Evolutionary conservation across 768 basidiomycete genomes (phyloP).

Genomic region (Hydnum rufescens): DNA sequence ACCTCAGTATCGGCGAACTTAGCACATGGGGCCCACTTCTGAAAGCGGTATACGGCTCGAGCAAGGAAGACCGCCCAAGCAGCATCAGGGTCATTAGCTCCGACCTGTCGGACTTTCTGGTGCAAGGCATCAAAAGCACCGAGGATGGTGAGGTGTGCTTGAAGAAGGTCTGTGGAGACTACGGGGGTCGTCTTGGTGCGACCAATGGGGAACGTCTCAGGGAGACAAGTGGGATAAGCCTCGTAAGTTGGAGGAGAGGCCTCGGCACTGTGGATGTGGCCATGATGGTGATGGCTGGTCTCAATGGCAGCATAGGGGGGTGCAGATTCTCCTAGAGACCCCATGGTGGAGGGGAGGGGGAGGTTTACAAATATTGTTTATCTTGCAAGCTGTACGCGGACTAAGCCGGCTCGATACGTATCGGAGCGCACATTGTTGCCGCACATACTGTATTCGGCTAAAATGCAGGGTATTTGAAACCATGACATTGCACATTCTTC

Average conservation of each 20-base stretch:
- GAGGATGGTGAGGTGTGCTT: slow-evolving; percentile 12
- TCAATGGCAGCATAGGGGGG: background rate
- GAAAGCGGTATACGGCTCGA: slow-evolving; percentile 10
- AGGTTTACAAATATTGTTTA: too few relatives aligned
- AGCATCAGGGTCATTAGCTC: slow-evolving; percentile 5
- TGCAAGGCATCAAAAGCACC: slow-evolving; percentile 10
- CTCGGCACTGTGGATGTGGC: background rate
- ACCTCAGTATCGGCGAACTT: background rate
- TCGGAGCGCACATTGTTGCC: too few relatives aligned
- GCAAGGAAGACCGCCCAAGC: slow-evolving; percentile 10
- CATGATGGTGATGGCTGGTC: background rate
- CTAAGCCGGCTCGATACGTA: too few relatives aligned
- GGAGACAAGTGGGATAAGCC: slow-evolving; percentile 1
- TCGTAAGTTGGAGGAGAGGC: slow-evolving; percentile 1
- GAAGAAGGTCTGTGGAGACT: slow-evolving; percentile 3
- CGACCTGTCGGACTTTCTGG: slow-evolving; percentile 3
- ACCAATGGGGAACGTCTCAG: slow-evolving; percentile 3
- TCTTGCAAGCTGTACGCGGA: too few relatives aligned
- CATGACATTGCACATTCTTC: too few relatives aligned
- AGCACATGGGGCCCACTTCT: slow-evolving; percentile 5
- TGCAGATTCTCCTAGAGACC: background rate
- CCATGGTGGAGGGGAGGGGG: too few relatives aligned
- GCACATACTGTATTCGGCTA: too few relatives aligned
- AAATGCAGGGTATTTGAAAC: too few relatives aligned
- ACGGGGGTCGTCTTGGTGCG: slow-evolving; percentile 3